Evolutionary conservation across 345 rosid genomes (phyloP), one percentile per base, ranked within the genome.

Genomic region (Eucalyptus sp.): DNA sequence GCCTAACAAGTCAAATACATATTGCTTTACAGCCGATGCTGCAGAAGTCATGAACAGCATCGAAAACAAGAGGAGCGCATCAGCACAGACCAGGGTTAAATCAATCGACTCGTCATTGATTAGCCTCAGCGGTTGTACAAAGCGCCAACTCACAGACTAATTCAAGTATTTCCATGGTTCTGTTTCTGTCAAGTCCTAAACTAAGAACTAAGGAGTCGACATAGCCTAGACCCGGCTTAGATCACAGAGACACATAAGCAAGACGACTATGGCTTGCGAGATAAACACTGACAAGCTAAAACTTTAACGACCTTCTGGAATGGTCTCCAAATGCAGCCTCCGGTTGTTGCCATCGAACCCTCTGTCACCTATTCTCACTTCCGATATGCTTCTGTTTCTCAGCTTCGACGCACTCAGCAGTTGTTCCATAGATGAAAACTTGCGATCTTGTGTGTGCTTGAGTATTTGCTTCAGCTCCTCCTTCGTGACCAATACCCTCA

Each of bases 291-390:
- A 49, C 33, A 13, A 33, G 46, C 12, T 22, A n/a, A 17, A 27
- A 44, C 83, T 46, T 89, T 46, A 89, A 88, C 90, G 92, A 46
- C 93, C 92, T 87, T 95, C 97, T 2, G 96, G 97, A 88, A 95
- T 95, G 91, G 93, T 93, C 89, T 93, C 96, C 90, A 95, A 91
- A 68, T 90, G 86, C 18, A 95, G 97, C 91, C 93, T 95, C 97
- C 96, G 94, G 27, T 50, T 86, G 33, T 87, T 43, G 37, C 37
- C 43, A 20, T 31, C 91, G 4, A 52, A 86, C 33, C 80, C 76
- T 20, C 48, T 76, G 15, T 88, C 33, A 24, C 29, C 86, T 50
- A 87, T 60, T 86, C 56, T 13, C 79, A 3, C 88, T 83, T 79
- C 87, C 13, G 37, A 52, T 44, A 88, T 50, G 89, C 89, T 79